A percentile compares a stretch with the other conserved stretches of the same genome.
Conservation (phyloP, 2,329 filamentous ascomycete species). For the Fusarium neocosmosporiellum region DNA sequence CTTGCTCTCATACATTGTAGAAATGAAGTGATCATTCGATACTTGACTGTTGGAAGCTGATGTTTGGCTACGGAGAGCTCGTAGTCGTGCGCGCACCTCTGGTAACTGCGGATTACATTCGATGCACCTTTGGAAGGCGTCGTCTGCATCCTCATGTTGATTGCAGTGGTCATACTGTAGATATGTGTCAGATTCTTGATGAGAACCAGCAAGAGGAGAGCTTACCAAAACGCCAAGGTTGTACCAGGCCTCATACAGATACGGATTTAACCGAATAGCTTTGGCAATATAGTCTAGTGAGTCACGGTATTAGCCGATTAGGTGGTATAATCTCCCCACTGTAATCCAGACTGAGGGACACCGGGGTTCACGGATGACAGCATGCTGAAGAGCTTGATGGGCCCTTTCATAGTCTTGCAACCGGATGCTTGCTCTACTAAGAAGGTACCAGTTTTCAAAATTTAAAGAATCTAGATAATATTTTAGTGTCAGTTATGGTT, state of each 20-base stretch:
- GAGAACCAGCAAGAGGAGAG: neutral
- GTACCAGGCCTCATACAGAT: neutral
- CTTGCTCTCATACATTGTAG: neutral
- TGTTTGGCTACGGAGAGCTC: neutral
- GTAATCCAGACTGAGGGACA: neutral
- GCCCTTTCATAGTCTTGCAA: neutral
- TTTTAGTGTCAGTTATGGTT: neutral
- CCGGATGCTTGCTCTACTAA: neutral
- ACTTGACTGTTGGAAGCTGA: neutral
- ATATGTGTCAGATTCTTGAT: neutral
- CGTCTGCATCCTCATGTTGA: neutral
- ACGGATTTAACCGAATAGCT: neutral
- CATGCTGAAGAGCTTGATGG: neutral
- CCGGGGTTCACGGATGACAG: fast-evolving
- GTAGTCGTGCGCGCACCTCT: neutral
- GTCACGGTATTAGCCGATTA: fast-evolving
- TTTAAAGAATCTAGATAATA: neutral
- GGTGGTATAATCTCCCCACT: neutral
- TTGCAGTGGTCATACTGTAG: neutral
- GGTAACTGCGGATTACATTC: neutral
- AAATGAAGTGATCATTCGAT: neutral
- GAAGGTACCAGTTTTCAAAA: neutral
- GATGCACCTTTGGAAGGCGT: neutral
- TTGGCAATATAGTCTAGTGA: fast-evolving
- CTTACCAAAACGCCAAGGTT: neutral